Evolutionary conservation across 768 basidiomycete genomes (phyloP), one percentile per base, ranked within the genome.

Genomic region (Hypholoma sublateritium): DNA sequence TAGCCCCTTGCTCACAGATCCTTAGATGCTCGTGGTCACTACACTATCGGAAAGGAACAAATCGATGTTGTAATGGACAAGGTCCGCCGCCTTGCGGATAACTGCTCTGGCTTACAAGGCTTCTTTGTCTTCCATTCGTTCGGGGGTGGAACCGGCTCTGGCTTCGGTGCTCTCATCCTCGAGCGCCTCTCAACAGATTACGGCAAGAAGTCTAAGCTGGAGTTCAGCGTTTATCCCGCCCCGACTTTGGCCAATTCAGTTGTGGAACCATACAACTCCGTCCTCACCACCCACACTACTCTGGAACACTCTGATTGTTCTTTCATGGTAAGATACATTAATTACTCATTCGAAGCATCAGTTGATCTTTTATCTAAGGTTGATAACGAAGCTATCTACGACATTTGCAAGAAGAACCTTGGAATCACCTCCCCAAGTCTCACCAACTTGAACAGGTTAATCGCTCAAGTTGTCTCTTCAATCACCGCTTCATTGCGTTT

Each of bases 81-180:
- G 69, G 81, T 97, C 65, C 91, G 96, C 70, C 87, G 90, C 64
- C 84, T 99, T 52, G 89, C 96, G 55, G 96, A 99, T 74, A 95
- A 95, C 80, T 98, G 96, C 79, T 82, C 84, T 53, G 96, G 96
- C 67, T 87, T 98, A 24, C 96, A 98, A 74, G 96, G 96, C 59
- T 99, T 98, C 83, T 98, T 98, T 72, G 94, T 97, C 65, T 98
- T 98, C 88, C 96, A 98, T 81, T 99, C 96, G 48, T 98, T 99
- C 73, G 96, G 96, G 73, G 96, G 96, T 69, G 96, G 96, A 75
- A 98, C 96, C 61, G 96, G 96, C 60, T 99, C 96, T 57, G 96
- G 96, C 62, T 96, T 99, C 70, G 96, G 96, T 67, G 95, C 96
- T 50, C 85, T 98, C 63, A 84, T 98, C 51, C 86, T 99, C 58